Base-by-base conservation (phyloP, 805 yeast genomes). In the Kuraishia ogatae region DNA sequence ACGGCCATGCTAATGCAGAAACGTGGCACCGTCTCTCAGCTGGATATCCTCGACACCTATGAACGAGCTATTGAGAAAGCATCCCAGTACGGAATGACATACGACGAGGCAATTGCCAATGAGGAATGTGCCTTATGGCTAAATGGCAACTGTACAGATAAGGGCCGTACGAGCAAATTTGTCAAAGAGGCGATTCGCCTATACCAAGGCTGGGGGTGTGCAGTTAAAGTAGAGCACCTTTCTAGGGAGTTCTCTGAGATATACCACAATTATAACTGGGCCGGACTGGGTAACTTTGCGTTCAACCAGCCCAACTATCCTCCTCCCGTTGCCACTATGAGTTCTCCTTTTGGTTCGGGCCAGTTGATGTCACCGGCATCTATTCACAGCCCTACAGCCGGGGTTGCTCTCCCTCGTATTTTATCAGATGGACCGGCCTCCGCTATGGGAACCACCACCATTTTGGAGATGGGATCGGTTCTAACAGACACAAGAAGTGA, bases 121-220 rank as follows among this genome's bases (percentile, higher is more conserved):
- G 73, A 75, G 53, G 64, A 74, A 20, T 77, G 82, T 62, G 79
- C 74, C 10, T 53, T 61, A 23, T 75, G 82, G 77, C 59, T 75
- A 10, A 55, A 58, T 2, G 55, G 50, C 3, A 57, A 55, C 4
- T 59, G 66, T 1, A 59, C 58, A 23, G 59, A 66, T 39, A 68
- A 66, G 43, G 67, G 62, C 24, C 62, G 82, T 54, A 70, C 75
- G 0, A 54, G 65, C 11, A 60, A 57, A n/a, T 77, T 67, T 58
- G 68, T 74, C 8, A 69, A 62, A 48, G 69, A 68, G 24, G 76
- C 81, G 0, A 60, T 67, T n/a, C 68, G 69, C 15, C 55, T 64
- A 49, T 74, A 70, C 52, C 66, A 68, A 39, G 57, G 64, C 15
- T 57, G 71, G 59, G 74, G 71, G 22, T 56, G 64, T 15, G 59